Evolutionary conservation across 306 rosid species (phyloP).

Genomic region (Prunus persica): Prunus_persica_NCBIv2 NC_034012.1:10418501-10419000

Average conservation of each 20-base stretch:
- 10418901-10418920: constrained; percentile 88
- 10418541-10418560: background rate
- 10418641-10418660: background rate
- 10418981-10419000: constrained; percentile 24
- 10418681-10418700: background rate
- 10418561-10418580: background rate
- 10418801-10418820: background rate
- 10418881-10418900: constrained; percentile 82
- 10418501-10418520: background rate
- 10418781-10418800: background rate
- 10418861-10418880: constrained; percentile 75
- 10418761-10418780: background rate
- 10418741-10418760: background rate
- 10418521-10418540: background rate
- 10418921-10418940: constrained; percentile 65
- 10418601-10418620: background rate
- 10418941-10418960: constrained; percentile 50
- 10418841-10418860: constrained; percentile 32
- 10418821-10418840: constrained; percentile 12
- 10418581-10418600: background rate
- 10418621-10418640: background rate
- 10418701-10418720: no score
- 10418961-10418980: constrained; percentile 79
- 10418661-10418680: background rate
- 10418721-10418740: background rate